Base-by-base conservation (phyloP, 352 stramenopile genomes). In the Phytophthora chlamydospora region DNA sequence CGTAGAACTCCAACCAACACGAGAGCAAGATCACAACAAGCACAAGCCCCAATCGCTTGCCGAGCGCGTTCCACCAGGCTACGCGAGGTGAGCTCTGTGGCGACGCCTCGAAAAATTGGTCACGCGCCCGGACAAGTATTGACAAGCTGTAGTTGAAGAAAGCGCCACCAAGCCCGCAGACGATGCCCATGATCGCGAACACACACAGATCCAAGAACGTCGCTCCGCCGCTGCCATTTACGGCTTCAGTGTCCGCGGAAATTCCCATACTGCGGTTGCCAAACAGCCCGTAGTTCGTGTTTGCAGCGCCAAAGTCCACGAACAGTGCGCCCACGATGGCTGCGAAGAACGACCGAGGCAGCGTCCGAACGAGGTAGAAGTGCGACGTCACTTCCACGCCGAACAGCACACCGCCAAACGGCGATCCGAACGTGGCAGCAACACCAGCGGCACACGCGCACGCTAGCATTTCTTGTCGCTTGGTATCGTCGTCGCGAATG, bases 371-470 rank as follows among this genome's bases (percentile, higher is more conserved):
- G 50, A 92, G 74, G 48, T 95, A 96, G 58, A 93, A 96, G 45
- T 90, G 77, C 16, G 83, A 91, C 1, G 85, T 94, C 12, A 94
- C 88, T 55, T 96, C 88, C 19, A 96, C 85, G 36, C 80, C 76
- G 56, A 96, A 96, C 21, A 96, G 64, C 11, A 95, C 80, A n/a
- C 88, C 88, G 17, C 88, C 88, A 68, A 96, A 91, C 6, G 88
- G 88, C 16, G 88, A 88, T 1, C 85, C 83, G 29, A 96, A 96
- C 0, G 88, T 94, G n/a, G 88, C 85, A 8, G 88, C 80, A n/a
- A 96, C 88, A 16, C 88, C 88, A 34, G 82, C 82, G 14, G 88
- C 83, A 57, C 80, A 91, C 0, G 85, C 88, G 45, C 83, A 93
- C 41, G 84, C 84, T 21, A 96, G 62, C 80, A 96, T 93, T 51